Conservation (phyloP, 129 eudicot species). For the Heracleum sosnowskyi region DNA sequence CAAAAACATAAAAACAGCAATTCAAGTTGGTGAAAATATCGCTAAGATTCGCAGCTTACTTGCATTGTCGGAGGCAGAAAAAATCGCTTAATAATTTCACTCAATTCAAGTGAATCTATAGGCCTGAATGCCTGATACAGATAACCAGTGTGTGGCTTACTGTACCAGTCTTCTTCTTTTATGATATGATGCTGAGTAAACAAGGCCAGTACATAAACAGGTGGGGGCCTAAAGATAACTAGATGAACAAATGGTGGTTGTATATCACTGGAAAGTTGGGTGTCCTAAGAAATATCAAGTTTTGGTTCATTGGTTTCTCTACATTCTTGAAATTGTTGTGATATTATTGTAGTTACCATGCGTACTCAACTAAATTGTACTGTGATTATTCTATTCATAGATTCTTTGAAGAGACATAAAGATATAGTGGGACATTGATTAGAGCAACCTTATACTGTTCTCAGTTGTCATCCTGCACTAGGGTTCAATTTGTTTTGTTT, state of each 20-base stretch:
- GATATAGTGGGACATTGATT: constrained; percentile 4
- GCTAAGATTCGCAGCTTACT: not conserved
- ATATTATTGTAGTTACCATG: not conserved
- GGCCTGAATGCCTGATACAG: not conserved
- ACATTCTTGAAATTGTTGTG: not conserved
- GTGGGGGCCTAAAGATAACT: constrained; percentile 1
- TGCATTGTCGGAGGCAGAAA: not conserved
- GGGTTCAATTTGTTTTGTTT: not conserved
- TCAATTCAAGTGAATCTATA: not conserved
- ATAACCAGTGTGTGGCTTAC: not conserved
- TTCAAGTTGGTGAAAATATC: not conserved
- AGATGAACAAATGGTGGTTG: not conserved
- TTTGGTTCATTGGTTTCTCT: not conserved
- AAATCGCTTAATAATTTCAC: not conserved
- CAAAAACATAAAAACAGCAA: not conserved
- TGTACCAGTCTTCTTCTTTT: not conserved
- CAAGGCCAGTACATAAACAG: not conserved
- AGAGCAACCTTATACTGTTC: not conserved
- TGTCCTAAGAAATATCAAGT: not conserved
- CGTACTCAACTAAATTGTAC: not conserved
- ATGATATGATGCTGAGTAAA: not conserved
- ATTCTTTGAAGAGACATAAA: constrained; percentile 1
- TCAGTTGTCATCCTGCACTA: not conserved
- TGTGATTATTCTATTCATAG: constrained; percentile 1
- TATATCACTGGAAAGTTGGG: not conserved